Evolutionary conservation across 2,329 filamentous ascomycete species (phyloP).

Genomic region (Paramyrothecium roridum): DNA sequence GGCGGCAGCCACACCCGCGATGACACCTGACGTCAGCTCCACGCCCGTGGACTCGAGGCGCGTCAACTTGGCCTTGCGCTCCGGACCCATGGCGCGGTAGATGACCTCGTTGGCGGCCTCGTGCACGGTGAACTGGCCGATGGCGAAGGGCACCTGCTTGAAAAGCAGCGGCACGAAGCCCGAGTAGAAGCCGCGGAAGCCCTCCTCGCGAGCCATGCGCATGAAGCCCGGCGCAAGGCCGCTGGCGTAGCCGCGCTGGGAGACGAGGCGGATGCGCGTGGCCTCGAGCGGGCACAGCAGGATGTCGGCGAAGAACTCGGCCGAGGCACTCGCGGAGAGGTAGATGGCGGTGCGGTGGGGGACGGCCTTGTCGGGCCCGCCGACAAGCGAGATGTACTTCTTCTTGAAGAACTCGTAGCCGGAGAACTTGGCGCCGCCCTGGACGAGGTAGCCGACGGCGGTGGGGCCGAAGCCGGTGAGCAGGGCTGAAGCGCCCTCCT

Average conservation of each 20-base stretch:
- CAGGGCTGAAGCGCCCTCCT: constrained; percentile 76
- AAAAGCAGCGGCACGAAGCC: constrained; percentile 84
- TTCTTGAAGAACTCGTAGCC: constrained; percentile 96
- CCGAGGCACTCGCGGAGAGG: constrained; percentile 66
- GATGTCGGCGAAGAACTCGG: constrained; percentile 73
- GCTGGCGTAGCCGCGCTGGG: constrained; percentile 72
- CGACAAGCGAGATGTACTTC: constrained; percentile 70
- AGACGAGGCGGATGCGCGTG: constrained; percentile 74
- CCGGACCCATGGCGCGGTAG: constrained; percentile 64
- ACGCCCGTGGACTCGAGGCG: constrained; percentile 73
- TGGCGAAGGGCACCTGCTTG: constrained; percentile 91
- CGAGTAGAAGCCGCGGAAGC: constrained; percentile 81
- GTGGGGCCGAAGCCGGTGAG: constrained; percentile 84
- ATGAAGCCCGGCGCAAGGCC: constrained; percentile 70
- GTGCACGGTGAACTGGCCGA: constrained; percentile 92
- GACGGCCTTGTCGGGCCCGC: constrained; percentile 42
- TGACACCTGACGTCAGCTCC: constrained; percentile 81
- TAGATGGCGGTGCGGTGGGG: constrained; percentile 58
- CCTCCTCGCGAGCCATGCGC: constrained; percentile 74
- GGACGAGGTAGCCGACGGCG: constrained; percentile 82
- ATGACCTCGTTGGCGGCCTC: constrained; percentile 81
- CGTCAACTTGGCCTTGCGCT: constrained; percentile 64
- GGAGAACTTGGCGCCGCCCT: constrained; percentile 87
- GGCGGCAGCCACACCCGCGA: constrained; percentile 85
- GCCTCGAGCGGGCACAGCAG: constrained; percentile 89